phyloP scores from a whole-genome alignment of 805 yeast species.

The Millerozyma miso region DNA sequence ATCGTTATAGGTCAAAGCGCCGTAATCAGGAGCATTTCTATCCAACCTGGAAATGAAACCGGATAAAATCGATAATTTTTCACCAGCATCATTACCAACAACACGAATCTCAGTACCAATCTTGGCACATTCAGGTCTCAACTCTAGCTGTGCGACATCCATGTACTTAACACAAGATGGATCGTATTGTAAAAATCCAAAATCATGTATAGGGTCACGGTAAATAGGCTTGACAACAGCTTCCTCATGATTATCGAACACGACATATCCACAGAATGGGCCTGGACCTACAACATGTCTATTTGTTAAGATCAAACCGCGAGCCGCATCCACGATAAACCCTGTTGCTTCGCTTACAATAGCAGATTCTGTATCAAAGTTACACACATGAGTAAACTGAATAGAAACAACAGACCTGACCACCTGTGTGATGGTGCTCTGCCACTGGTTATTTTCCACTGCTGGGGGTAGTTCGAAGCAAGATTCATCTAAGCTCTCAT shows the following conservation, averaged over 20 bases:
- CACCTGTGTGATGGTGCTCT: constrained; percentile 71
- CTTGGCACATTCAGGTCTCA: constrained; percentile 77
- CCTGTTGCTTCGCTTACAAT: constrained; percentile 91
- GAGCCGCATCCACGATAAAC: constrained; percentile 78
- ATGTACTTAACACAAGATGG: constrained; percentile 70
- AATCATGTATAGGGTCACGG: constrained; percentile 94
- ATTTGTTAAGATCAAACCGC: constrained; percentile 84
- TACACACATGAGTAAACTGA: constrained; percentile 81
- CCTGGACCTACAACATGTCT: constrained; percentile 96
- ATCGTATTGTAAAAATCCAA: constrained; percentile 80
- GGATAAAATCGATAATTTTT: constrained; percentile 79
- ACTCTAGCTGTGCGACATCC: constrained; percentile 58
- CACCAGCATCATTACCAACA: constrained; percentile 96
- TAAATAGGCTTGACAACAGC: constrained; percentile 80
- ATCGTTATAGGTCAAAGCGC: constrained; percentile 82
- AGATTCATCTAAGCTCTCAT: constrained; percentile 9
- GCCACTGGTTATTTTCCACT: constrained; percentile 50
- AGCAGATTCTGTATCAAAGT: constrained; percentile 82
- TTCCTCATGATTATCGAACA: constrained; percentile 93
- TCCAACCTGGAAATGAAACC: constrained; percentile 85
- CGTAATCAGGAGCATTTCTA: constrained; percentile 93
- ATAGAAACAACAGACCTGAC: constrained; percentile 85
- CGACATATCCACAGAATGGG: constrained; percentile 86
- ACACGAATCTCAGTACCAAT: constrained; percentile 94
- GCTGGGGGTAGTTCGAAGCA: constrained; percentile 10